Base-by-base conservation (phyloP, 371 early-diverging fungal genomes). In the Nematocida displodere region DNA sequence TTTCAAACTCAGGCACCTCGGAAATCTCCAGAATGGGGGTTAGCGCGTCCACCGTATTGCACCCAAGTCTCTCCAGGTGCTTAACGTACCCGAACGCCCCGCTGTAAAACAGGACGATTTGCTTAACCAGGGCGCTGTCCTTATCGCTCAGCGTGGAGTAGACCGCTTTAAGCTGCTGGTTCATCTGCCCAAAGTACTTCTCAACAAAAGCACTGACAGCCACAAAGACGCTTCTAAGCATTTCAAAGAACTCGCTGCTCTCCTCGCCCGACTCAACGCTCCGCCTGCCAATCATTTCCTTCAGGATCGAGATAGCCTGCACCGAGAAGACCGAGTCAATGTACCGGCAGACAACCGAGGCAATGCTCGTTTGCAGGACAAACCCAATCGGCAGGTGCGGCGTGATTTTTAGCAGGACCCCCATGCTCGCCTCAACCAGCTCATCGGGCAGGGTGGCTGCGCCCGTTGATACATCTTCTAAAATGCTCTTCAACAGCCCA, bases 351-450 rank as follows among this genome's bases (percentile, higher is more conserved):
- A 82, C 39, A 2, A 79, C 31, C 17, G 88, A 89, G 34, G 96
- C 91, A 48, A 97, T 83, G 78, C 89, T 87, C 13, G 92, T 93
- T 80, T 94, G 90, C 76, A 96, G 95, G 54, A 95, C 90, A 81
- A 90, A 97, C 22, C 92, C 93, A 37, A 91, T 85, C 29, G 95
- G 95, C 76, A 97, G 90, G 91, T 94, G 96, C 85, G 89, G 91
- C 65, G 95, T 86, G 85, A 95, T 95, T 56, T 91, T 87, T 58
- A 90, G 83, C 31, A 99, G 87, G 0, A 96, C 91, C 79, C 91
- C 88, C 37, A 99, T 83, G 0, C 95, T 94, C 1, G 93, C 90
- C 64, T 85, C 86, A 63, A 97, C 89, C 66, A 97, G 86, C 1
- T 56, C 59, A 13, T 71, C 48, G 3, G 56, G 59, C 2, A 58